phyloP scores from a whole-genome alignment of 495 filamentous ascomycete species.

The Aspergillus avenaceus region DNA sequence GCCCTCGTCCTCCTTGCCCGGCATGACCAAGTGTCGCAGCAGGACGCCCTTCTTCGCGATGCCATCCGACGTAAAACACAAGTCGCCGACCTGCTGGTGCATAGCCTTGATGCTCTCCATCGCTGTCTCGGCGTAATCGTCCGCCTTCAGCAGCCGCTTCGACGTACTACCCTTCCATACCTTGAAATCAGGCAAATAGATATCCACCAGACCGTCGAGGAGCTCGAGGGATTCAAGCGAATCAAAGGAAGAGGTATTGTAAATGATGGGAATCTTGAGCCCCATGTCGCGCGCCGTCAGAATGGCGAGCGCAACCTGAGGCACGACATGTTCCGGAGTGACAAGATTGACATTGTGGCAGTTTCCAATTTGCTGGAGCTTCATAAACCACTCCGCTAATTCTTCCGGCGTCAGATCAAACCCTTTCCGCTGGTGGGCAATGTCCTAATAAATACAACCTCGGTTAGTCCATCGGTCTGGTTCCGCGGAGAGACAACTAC shows the following conservation, averaged over 20 bases:
- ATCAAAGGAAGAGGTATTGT: constrained; percentile 76
- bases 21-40: constrained; percentile 75
- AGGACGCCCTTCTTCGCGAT: constrained; percentile 71
- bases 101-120: constrained; percentile 70
- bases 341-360: constrained; percentile 80
- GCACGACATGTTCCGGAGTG: constrained; percentile 74
- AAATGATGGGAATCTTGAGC: constrained; percentile 64
- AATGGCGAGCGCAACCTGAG: constrained; percentile 68
- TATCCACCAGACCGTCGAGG: constrained; percentile 71
- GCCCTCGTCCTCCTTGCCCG: constrained; percentile 64
- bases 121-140: constrained; percentile 63
- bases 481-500: neutral
- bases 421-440: constrained; percentile 67
- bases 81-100: constrained; percentile 71
- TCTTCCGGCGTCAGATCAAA: constrained; percentile 73
- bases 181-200: constrained; percentile 78
- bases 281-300: constrained; percentile 63
- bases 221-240: constrained; percentile 61
- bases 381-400: constrained; percentile 72
- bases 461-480: neutral
- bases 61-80: constrained; percentile 71
- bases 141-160: constrained; percentile 67
- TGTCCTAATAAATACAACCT: constrained; percentile 43
- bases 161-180: constrained; percentile 61
- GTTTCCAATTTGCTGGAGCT: constrained; percentile 61